Evolutionary conservation across 176 grass and related monocot species (phyloP), one percentile per base, ranked within the genome.

Genomic region (Eleusine indica): DNA sequence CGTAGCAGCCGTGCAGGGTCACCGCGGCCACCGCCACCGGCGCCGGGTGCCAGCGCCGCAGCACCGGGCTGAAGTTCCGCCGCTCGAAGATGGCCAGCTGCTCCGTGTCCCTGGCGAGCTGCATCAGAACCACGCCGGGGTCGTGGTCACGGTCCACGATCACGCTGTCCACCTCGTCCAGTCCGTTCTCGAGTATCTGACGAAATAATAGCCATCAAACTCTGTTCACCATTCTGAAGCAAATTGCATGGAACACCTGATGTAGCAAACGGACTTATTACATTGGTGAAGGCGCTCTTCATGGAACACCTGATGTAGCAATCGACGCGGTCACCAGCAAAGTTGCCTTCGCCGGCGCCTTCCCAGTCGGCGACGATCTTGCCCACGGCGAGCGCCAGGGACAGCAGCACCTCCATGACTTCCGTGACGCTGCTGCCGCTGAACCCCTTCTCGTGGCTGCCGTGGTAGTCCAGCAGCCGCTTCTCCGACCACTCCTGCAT

Each of bases 401-500:
- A 90, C 6, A 98, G 89, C 37, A 98, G 49, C 44, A 90, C 85
- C 74, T 92, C 96, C 89, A 96, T 94, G 60, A 64, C 30, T 51
- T 83, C 89, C 1, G 82, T 68, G 16, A 58, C 65, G 0, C 53
- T 17, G 9, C 75, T 42, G 56, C 70, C 74, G 25, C 78, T 70
- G 21, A 75, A 56, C 40, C 54, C 77, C 75, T 88, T 93, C 66
- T 94, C 85, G 40, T 89, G 94, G 69, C 81, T 90, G 13, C 87
- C 89, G 14, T 96, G 93, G 83, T 98, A 98, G 38, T 94, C 91
- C 43, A 98, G 65, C 66, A 98, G 41, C 61, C 81, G 70, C 89
- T 90, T 98, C 91, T 98, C 96, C 16, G 90, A 69, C 93, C 96
- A 99, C n/a, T 80, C 91, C 80, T 92, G 93, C 87, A 99, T 99